Evolutionary conservation across 225 moss, liverwort and hornwort species (phyloP).

Genomic region (Marchantia polymorpha): DNA sequence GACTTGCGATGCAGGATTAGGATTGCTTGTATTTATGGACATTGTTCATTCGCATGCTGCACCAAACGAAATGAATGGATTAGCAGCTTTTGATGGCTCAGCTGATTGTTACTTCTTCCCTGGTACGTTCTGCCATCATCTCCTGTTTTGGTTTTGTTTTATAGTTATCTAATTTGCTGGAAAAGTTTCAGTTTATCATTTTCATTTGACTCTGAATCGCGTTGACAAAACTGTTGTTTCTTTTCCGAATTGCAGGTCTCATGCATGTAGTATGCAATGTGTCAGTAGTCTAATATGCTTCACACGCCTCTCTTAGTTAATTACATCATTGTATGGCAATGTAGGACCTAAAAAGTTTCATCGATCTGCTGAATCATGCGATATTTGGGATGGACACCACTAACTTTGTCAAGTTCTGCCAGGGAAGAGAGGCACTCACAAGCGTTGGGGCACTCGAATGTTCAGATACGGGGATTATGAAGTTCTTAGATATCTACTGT

Average conservation of each 20-base stretch:
- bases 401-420: slow-evolving; percentile 12
- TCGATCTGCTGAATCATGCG: too few species aligned
- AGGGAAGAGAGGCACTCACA: slow-evolving; percentile 93
- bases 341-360: too few species aligned
- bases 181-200: too few species aligned
- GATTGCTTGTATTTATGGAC: slow-evolving; percentile 84
- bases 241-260: background rate
- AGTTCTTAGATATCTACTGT: slow-evolving; percentile 88
- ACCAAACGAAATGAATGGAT: slow-evolving; percentile 81
- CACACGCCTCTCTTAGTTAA: too few species aligned
- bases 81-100: slow-evolving; percentile 93
- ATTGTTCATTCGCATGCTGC: slow-evolving; percentile 92
- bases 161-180: too few species aligned
- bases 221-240: too few species aligned
- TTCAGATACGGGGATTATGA: slow-evolving; percentile 96
- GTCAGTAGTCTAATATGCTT: background rate
- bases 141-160: too few species aligned
- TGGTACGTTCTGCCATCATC: slow-evolving; percentile 39
- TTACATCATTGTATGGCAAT: background rate
- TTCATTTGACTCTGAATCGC: too few species aligned
- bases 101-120: slow-evolving; percentile 91
- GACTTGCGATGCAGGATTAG: slow-evolving; percentile 57
- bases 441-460: slow-evolving; percentile 95
- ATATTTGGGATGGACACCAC: background rate
- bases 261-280: background rate